A percentile compares a stretch with the other conserved stretches of the same genome.
These are phyloP conservation scores for Avena eriantha DNA, from an alignment of 176 grass and related monocot species.

Conservation along the genomic window DNA sequence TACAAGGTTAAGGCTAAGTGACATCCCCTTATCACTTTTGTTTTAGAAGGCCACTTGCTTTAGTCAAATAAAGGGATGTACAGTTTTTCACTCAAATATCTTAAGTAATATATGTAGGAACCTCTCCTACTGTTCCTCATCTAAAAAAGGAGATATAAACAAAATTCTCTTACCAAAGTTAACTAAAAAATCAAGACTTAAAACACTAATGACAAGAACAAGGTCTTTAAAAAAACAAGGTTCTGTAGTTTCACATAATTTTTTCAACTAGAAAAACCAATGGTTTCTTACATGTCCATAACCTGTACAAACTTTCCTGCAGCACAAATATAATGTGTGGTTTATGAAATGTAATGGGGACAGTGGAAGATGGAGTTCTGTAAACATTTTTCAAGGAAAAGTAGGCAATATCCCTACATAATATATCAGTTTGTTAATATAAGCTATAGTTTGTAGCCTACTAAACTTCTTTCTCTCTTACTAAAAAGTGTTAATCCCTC, in stretches of 20 bases:
- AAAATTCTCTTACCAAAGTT: no score
- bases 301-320: slow-evolving; percentile 19
- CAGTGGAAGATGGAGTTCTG: not conserved
- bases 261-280: not conserved
- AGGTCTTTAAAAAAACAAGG: not conserved
- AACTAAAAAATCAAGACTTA: slow-evolving; percentile 20
- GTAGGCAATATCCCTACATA: not conserved
- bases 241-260: not conserved
- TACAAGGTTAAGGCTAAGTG: no score
- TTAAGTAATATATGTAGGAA: no score
- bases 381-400: not conserved
- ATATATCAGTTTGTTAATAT: not conserved
- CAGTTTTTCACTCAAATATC: no score
- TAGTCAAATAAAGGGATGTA: no score
- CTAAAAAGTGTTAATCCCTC: not conserved
- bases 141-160: no score
- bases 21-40: no score
- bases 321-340: slow-evolving; percentile 4
- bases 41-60: no score
- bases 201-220: not conserved
- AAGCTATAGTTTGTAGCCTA: not conserved
- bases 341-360: slow-evolving; percentile 12
- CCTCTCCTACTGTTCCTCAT: no score
- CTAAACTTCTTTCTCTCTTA: not conserved
- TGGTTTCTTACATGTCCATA: not conserved